These are phyloP conservation scores for Linderina pennispora DNA, from an alignment of 192 early-diverging fungal species.

Conservation along the genomic window DNA sequence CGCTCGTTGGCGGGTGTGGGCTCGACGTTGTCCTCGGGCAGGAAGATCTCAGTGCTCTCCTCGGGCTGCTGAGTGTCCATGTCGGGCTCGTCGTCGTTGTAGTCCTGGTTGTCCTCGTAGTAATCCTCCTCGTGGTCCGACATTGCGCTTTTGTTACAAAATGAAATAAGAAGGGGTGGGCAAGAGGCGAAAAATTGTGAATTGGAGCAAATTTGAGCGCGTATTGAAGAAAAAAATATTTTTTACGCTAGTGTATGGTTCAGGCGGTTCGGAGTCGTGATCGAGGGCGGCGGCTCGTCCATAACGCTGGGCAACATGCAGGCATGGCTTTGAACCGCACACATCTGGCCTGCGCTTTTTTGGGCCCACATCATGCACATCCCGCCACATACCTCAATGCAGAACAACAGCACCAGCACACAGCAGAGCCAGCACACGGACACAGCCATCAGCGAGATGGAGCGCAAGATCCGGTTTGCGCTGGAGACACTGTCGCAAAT, in stretches of 20 bases:
- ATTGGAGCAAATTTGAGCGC: background rate
- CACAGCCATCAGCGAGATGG: conserved; percentile 21
- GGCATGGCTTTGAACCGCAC: no score
- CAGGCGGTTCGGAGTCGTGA: no score
- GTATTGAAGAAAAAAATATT: conserved; percentile 2
- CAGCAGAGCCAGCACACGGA: conserved; percentile 3
- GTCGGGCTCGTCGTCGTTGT: conserved; percentile 15
- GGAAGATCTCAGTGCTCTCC: conserved; percentile 38
- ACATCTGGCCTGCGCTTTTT: no score
- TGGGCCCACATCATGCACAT: no score
- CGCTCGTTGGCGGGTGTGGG: conserved; percentile 57
- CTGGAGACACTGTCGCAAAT: conserved; percentile 42
- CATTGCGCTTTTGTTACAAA: conserved; percentile 10
- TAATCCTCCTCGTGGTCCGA: conserved; percentile 38
- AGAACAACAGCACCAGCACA: conserved; percentile 2
- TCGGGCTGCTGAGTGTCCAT: conserved; percentile 25
- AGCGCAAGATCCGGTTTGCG: conserved; percentile 27
- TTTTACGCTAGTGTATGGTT: no score
- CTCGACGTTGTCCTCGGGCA: conserved; percentile 27
- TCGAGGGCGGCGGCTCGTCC: no score
- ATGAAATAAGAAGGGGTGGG: background rate
- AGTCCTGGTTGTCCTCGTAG: conserved; percentile 12
- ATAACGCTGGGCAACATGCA: no score
- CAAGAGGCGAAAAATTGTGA: conserved; percentile 4
- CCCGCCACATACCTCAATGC: no score